A percentile compares a stretch with the other conserved stretches of the same genome.
phyloP scores from a whole-genome alignment of 768 basidiomycete genomes.

The Guyanaporus albipodus region DNA sequence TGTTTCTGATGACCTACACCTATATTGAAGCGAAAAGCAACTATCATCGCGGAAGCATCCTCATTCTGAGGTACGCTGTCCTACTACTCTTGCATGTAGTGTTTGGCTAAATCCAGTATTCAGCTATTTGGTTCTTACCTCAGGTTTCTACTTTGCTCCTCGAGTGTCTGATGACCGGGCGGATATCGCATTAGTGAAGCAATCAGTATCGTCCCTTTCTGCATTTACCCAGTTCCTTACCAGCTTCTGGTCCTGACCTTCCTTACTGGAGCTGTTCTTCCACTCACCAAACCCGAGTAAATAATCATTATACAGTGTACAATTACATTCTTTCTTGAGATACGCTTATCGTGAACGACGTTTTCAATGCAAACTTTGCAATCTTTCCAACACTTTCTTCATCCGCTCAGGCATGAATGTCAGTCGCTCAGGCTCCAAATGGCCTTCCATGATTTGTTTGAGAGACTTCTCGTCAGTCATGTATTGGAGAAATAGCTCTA shows the following conservation, averaged over 20 bases:
- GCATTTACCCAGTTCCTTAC: conserved; percentile 8
- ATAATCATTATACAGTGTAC: conserved; percentile 7
- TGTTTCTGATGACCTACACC: conserved; percentile 97
- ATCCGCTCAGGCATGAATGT: conserved; percentile 36
- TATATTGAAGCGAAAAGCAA: conserved; percentile 99
- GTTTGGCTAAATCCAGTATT: not conserved
- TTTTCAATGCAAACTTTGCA: not conserved
- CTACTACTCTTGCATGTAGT: not conserved
- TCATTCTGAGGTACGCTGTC: conserved; percentile 74
- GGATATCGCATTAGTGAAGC: conserved; percentile 5
- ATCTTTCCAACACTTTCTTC: conserved; percentile 22
- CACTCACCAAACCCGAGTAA: conserved; percentile 1
- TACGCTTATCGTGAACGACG: not conserved
- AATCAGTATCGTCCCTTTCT: conserved; percentile 3
- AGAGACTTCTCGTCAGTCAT: conserved; percentile 38
- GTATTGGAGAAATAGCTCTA: conserved; percentile 61
- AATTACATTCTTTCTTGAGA: conserved; percentile 12
- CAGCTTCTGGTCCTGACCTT: conserved; percentile 12
- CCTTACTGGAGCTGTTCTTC: not conserved
- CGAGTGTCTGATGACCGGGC: conserved; percentile 23
- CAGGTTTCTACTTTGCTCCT: conserved; percentile 93
- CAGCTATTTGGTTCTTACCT: conserved; percentile 86
- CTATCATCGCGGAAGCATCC: conserved; percentile 94
- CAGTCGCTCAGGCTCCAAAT: conserved; percentile 56
- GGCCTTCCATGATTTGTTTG: conserved; percentile 53